Percentiles rank a stretch among this genome's conserved stretches.
These are phyloP conservation scores for Oryza coarctata DNA, from an alignment of 176 grass and related monocot genomes.

Conservation along the genomic window DNA sequence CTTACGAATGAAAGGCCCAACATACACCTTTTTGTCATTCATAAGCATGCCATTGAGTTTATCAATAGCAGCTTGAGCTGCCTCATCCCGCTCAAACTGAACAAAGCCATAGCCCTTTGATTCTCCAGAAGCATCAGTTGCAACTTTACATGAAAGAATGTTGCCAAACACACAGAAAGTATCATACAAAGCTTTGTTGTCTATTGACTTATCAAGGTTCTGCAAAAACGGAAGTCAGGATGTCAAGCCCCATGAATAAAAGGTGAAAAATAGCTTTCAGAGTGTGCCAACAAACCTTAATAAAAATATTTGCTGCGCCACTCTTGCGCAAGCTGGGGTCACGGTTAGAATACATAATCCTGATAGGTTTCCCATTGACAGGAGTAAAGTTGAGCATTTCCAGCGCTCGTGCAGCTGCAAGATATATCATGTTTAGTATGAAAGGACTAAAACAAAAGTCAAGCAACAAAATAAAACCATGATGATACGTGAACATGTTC, in stretches of 20 bases:
- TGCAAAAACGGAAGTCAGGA: conserved; percentile 32
- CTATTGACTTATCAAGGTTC: conserved; percentile 92
- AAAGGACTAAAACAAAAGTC: not conserved
- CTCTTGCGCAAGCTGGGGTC: conserved; percentile 85
- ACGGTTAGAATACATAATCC: conserved; percentile 97
- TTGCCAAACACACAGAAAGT: conserved; percentile 78
- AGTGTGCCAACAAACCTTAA: conserved; percentile 56
- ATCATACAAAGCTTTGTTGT: conserved; percentile 76
- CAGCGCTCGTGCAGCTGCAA: conserved; percentile 77
- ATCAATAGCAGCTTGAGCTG: conserved; percentile 80
- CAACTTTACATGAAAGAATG: conserved; percentile 96
- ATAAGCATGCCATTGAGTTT: conserved; percentile 82
- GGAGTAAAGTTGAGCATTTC: conserved; percentile 85
- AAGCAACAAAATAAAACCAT: not conserved
- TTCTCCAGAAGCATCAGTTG: conserved; percentile 68
- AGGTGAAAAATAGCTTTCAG: not conserved
- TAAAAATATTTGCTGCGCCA: conserved; percentile 85
- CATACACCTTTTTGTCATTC: conserved; percentile 89
- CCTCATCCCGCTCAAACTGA: conserved; percentile 85
- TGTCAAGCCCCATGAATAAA: not conserved
- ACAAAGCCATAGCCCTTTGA: conserved; percentile 98
- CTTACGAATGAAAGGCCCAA: conserved; percentile 90
- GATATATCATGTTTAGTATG: conserved; percentile 25
- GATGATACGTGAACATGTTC: not conserved
- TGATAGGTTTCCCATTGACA: conserved; percentile 89